Base-by-base conservation (phyloP, 192 early-diverging fungal species). In the Gamsiella multidivaricata region DNA sequence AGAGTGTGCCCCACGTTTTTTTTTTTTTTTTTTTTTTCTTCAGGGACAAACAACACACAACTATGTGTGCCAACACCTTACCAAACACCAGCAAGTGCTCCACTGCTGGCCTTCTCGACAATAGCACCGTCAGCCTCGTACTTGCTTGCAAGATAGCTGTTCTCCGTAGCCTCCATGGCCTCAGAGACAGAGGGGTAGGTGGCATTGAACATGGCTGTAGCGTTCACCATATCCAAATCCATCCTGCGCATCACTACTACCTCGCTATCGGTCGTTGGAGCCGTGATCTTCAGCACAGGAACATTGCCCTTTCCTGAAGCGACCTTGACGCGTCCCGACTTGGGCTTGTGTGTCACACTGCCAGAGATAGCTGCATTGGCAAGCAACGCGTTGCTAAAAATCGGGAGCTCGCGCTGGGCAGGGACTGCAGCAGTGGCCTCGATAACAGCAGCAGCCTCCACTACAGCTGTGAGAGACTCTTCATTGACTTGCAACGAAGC, bases 191-290 rank as follows among this genome's bases (percentile, higher is more conserved):
- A 42, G 42, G 69, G 59, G 51, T 54, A 70, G 17, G 69, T 50
- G 6, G 69, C 69, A 43, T 53, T 37, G 59, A 39, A 70, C 69
- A 70, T 70, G 29, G 52, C 37, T 0, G 69, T 34, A 10, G 69
- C 69, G 47, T 70, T 60, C 0, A 70, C 53, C 12, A 70, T 22
- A 61, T 70, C 53, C 14, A 41, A 62, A 62, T 70, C 69, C 59
- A 62, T 70, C n/a, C 69, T 46, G 39, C 69, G 69, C 58, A 70
- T 70, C 39, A 70, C 59, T 5, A 62, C 59, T 14, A 70, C 69
- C 31, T 70, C 59, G 34, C 69, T 52, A 23, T 70, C 59, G 10
- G 32, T 22, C 58, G 54, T 70, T 50, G 69, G 51, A 11, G 69
- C 69, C 41, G 15, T 54, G 39, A 70, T 54, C 59, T 70, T 70